Evolutionary conservation across 163 green algal species (phyloP).

Genomic region (Volvox carteri): DNA sequence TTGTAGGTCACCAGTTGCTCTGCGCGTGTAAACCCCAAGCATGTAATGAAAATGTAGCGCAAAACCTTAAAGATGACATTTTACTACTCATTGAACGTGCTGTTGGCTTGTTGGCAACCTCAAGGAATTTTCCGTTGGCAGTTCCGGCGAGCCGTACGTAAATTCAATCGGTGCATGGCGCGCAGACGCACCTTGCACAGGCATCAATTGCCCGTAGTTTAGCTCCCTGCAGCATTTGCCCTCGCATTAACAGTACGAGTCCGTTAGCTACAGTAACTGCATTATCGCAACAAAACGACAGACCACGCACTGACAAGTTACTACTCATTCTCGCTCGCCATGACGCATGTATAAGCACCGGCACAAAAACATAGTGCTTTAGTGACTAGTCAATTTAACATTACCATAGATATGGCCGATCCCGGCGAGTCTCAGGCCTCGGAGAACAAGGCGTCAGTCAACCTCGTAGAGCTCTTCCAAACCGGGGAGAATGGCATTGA

Average conservation of each 20-base stretch:
- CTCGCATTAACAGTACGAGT: background rate
- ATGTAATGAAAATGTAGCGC: background rate
- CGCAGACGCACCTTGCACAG: background rate
- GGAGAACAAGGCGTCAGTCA: slow-evolving; percentile 14
- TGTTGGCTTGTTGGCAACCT: background rate
- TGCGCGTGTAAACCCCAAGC: background rate
- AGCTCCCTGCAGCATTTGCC: no score
- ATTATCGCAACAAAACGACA: slow-evolving; percentile 8
- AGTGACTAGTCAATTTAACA: background rate
- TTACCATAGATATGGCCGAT: slow-evolving; percentile 20
- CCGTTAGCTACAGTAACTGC: background rate
- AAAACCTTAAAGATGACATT: background rate
- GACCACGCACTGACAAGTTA: background rate
- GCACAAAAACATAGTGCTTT: background rate
- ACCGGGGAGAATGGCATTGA: slow-evolving; percentile 48
- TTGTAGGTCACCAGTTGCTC: background rate
- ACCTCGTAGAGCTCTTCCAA: slow-evolving; percentile 56
- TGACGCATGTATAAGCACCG: background rate
- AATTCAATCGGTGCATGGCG: slow-evolving; percentile 14
- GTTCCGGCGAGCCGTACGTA: background rate
- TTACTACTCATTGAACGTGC: background rate
- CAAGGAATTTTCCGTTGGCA: slow-evolving; percentile 6
- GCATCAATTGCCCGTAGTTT: no score
- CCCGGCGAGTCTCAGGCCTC: slow-evolving; percentile 29
- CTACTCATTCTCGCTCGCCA: no score